Evolutionary conservation across 495 filamentous ascomycete species (phyloP).

Genomic region (Annulohypoxylon bovei): DNA sequence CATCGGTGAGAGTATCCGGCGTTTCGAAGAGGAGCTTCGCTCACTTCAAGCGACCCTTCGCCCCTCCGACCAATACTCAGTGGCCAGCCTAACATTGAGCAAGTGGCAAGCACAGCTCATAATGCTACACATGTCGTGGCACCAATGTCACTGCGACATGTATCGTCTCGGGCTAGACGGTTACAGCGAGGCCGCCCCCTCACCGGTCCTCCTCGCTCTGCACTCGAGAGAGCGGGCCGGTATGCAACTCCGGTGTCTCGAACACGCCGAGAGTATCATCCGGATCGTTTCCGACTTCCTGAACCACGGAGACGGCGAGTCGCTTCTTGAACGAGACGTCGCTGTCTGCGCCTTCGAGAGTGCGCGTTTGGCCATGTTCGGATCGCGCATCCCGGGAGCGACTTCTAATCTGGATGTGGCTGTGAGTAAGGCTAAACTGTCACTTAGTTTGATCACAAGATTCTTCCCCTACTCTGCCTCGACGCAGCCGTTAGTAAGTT

Average conservation of each 20-base stretch:
- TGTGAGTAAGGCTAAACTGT: constrained; percentile 37
- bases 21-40: constrained; percentile 33
- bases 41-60: constrained; percentile 19
- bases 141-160: constrained; percentile 48
- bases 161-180: constrained; percentile 44
- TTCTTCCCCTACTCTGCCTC: constrained; percentile 42
- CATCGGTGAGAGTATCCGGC: constrained; percentile 28
- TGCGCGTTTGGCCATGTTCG: constrained; percentile 43
- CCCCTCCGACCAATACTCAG: constrained; percentile 34
- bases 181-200: constrained; percentile 45
- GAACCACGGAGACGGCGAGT: constrained; percentile 11
- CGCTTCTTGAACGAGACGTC: constrained; percentile 41
- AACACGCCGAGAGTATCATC: constrained; percentile 44
- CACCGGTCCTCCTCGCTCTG: constrained; percentile 32
- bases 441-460: constrained; percentile 36
- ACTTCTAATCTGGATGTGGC: constrained; percentile 32
- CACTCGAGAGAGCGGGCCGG: constrained; percentile 29
- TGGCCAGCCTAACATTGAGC: constrained; percentile 22
- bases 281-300: constrained; percentile 41
- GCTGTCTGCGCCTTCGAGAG: constrained; percentile 46
- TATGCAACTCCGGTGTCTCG: constrained; percentile 42
- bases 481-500: constrained; percentile 36
- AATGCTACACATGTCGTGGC: constrained; percentile 45
- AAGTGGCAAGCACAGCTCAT: constrained; percentile 39
- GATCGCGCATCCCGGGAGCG: constrained; percentile 34